These are phyloP conservation scores for Tolypocladium ovalisporum DNA, from an alignment of 2,329 filamentous ascomycete species.

Conservation along the genomic window DNA sequence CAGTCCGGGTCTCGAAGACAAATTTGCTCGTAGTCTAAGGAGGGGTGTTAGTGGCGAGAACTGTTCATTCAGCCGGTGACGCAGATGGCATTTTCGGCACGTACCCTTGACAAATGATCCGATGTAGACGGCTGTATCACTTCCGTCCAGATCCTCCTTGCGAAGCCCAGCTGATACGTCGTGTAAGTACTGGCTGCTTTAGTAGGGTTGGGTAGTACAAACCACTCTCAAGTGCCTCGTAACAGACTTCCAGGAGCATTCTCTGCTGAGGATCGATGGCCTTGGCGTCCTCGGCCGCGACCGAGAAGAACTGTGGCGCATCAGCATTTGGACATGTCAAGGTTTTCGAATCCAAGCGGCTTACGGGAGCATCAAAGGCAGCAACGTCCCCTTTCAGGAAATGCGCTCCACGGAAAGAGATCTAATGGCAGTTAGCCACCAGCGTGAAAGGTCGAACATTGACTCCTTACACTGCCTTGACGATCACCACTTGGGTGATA, in stretches of 20 bases:
- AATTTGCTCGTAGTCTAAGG: conserved; percentile 36
- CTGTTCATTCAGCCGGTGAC: neutral
- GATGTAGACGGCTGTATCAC: conserved; percentile 35
- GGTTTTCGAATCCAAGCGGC: conserved; percentile 6
- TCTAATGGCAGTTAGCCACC: conserved; percentile 15
- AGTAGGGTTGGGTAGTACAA: conserved; percentile 1
- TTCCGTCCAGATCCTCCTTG: conserved; percentile 30
- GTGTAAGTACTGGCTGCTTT: neutral
- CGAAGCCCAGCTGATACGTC: conserved; percentile 27
- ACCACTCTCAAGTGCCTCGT: conserved; percentile 41
- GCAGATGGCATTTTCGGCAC: neutral
- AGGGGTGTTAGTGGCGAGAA: neutral
- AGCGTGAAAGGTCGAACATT: too few species aligned
- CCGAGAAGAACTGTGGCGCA: conserved; percentile 34
- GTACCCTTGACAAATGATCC: conserved; percentile 39
- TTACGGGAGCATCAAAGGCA: conserved; percentile 37
- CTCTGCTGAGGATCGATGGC: conserved; percentile 44
- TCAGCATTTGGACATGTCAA: neutral
- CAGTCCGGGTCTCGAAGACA: conserved; percentile 38
- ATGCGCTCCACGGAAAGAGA: conserved; percentile 37
- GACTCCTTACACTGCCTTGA: conserved; percentile 32
- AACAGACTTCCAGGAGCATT: conserved; percentile 38
- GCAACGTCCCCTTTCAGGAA: conserved; percentile 36
- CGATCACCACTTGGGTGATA: conserved; percentile 40
- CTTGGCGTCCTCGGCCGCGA: conserved; percentile 37